Evolutionary conservation across 2,329 filamentous ascomycete species (phyloP).

Genomic region (Aspergillus eucalypticola): DNA sequence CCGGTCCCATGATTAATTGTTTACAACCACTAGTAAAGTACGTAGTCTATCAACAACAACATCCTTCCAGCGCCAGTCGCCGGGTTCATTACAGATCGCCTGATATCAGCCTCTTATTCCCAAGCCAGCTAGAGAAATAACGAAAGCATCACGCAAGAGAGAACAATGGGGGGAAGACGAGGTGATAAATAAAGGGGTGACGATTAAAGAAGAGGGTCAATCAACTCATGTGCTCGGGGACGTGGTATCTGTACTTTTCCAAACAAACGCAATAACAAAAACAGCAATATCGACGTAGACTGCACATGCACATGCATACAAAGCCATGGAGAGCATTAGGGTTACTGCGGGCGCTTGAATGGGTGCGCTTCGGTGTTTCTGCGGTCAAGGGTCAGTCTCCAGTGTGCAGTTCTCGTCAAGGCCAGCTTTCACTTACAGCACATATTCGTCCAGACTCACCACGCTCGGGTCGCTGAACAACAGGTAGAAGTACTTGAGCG

Average conservation of each 20-base stretch:
- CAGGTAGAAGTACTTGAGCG: slow-evolving; percentile 51
- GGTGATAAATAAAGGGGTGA: not conserved
- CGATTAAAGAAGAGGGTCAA: slow-evolving; percentile 1
- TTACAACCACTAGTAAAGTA: not conserved
- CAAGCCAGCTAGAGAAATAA: slow-evolving; percentile 11
- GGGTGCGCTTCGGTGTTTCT: slow-evolving; percentile 46
- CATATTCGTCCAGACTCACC: slow-evolving; percentile 49
- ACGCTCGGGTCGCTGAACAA: slow-evolving; percentile 47
- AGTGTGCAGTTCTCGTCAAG: not conserved
- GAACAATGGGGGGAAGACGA: not conserved
- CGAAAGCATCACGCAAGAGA: not conserved
- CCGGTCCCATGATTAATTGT: not conserved
- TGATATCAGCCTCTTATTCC: slow-evolving; percentile 9
- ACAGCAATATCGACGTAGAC: slow-evolving; percentile 4
- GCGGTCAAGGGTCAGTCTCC: slow-evolving; percentile 8
- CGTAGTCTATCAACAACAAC: not conserved
- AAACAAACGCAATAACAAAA: slow-evolving; percentile 5
- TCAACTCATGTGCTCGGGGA: slow-evolving; percentile 7
- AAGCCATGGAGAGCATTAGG: slow-evolving; percentile 16
- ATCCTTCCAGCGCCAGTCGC: not conserved
- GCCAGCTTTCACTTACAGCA: slow-evolving; percentile 41
- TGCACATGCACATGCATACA: slow-evolving; percentile 12
- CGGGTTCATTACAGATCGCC: slow-evolving; percentile 1
- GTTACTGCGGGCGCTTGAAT: slow-evolving; percentile 34
- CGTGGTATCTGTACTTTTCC: slow-evolving; percentile 10